phyloP scores from a whole-genome alignment of 768 basidiomycete genomes.

The Xerocomellus amylosporus region DNA sequence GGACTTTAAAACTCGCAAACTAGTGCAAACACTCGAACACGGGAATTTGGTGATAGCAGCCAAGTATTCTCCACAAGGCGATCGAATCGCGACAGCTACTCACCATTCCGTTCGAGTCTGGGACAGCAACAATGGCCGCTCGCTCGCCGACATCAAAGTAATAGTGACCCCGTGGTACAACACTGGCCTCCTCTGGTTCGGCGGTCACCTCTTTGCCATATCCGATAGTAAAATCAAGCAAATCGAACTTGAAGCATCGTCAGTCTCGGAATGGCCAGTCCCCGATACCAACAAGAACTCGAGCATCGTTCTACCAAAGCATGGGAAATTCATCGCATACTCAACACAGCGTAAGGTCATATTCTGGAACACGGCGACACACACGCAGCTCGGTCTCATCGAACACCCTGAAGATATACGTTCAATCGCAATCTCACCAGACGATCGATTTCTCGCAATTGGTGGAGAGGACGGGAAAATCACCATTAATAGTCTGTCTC shows the following conservation, averaged over 20 bases:
- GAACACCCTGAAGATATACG: neutral
- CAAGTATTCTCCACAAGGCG: neutral
- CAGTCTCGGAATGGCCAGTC: neutral
- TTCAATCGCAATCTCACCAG: neutral
- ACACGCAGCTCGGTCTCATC: neutral
- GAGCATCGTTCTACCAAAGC: neutral
- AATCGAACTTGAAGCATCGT: neutral
- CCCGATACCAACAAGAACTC: rapidly evolving
- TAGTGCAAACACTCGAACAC: neutral
- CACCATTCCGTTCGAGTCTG: neutral
- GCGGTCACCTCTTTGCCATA: neutral
- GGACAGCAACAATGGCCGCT: neutral
- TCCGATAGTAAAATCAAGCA: neutral
- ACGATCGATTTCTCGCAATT: neutral
- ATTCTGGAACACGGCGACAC: neutral
- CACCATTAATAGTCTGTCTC: neutral
- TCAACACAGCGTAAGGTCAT: neutral
- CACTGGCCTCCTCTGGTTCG: neutral
- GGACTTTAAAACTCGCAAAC: neutral
- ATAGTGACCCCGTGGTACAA: neutral
- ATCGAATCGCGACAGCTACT: constrained; percentile 1
- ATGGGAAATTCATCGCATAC: neutral
- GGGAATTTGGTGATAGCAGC: neutral
- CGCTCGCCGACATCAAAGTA: neutral
- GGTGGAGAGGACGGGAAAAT: neutral